Base-by-base conservation (phyloP, 805 yeast genomes). In the Middelhovenomyces tepae region DNA sequence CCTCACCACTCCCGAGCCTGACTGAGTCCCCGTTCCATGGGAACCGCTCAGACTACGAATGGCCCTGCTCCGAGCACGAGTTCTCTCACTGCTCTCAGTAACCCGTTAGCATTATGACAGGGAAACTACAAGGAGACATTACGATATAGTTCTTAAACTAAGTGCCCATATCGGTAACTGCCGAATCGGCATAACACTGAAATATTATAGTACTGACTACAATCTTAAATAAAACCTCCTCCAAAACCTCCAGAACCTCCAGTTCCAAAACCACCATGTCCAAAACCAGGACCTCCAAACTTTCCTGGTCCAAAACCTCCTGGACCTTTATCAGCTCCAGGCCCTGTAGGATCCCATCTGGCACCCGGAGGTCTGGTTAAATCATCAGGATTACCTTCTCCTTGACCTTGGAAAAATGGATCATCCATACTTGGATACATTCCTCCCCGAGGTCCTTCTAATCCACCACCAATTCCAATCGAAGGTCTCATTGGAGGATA, bases 331-430 rank as follows among this genome's bases (percentile, higher is more conserved):
- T n/a, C n/a, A 3, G 48, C 44, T 17, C 43, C 44, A 10, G 58
- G 56, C 1, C 48, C 51, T 10, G 63, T 53, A 9, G 64, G 62
- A 33, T 64, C 68, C 50, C 56, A 61, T 11, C 68, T 43, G 8
- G 62, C 52, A 4, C 64, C 64, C 2, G 57, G 57, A 3, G 64
- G 62, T n/a, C 49, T 37, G 17, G 45, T 36, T 19, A 45, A 18
- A 5, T 26, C 29, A 26, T 5, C 27, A 9, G 45, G 35, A 32
- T 38, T 40, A 15, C 42, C 22, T 37, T 47, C 28, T 9, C 39
- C 34, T 4, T 37, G 34, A 22, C 47, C 42, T 20, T 39, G 37
- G 38, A 54, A 50, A 17, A 51, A 22, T 6, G 56, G 56, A 24
- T 54, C 54, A 28, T 42, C 48, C 9, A 44, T 27, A 1, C 52